Base-by-base conservation (phyloP, 306 rosid genomes). In the Cucurbita pepo region DNA sequence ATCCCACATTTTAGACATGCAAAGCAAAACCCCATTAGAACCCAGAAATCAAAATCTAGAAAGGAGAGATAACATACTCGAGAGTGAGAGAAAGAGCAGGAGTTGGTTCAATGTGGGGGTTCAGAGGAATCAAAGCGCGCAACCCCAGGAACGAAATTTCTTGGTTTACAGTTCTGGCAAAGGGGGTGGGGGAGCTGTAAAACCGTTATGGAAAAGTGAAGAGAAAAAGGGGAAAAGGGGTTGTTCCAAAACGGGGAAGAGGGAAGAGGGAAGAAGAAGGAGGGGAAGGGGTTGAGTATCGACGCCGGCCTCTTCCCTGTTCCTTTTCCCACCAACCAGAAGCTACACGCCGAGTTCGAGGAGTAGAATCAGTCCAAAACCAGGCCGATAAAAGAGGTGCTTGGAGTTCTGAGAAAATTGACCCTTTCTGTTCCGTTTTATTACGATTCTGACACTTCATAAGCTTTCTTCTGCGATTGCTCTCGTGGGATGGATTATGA, bases 371-470 rank as follows among this genome's bases (percentile, higher is more conserved):
- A 62, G 59, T 12, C 37, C 51, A 38, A 62, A 41, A 62, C 72
- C 61, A 54, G 18, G 71, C 40, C 71, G 78, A 75, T 34, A 75
- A 61, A 47, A 51, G 62, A 51, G 72, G 59, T 72, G 6, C 37
- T 75, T 75, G 0, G 21, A 25, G 36, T 12, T 75, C 72, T 48
- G 62, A 75, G 71, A 62, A 62, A 1, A 1, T n/a, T 10, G 30
- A 11, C 50, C 55, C 69, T 69, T 14, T 13, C 34, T 61, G 36
- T 57, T 52, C 21, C 25, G 6, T 5, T 10, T 75, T 61, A 61
- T 75, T 75, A 75, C 78, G 78, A 62, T 61, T 75, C 71, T 75
- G 59, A 38, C 71, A 63, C 78, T 75, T 62, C 11, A 45, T 44
- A n/a, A 40, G 10, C 53, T 19, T 10, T 11, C 41, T 8, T 61